Evolutionary conservation across 1,284 basidiomycete genomes (phyloP).

Genomic region (Boletus holoroseus): DNA sequence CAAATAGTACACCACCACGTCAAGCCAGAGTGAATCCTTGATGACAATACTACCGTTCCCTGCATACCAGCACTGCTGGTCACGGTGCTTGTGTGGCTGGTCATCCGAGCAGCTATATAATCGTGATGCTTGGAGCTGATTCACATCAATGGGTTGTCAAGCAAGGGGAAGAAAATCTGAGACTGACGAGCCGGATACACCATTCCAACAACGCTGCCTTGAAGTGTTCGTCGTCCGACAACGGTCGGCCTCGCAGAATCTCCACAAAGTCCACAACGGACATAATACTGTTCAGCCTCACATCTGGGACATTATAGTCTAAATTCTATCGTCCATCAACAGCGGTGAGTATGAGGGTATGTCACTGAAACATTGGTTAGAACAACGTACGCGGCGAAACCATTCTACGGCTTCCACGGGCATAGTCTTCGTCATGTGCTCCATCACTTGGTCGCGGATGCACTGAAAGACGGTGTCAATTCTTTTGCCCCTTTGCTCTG

Average conservation of each 20-base stretch:
- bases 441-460: constrained; percentile 34
- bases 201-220: constrained; percentile 88
- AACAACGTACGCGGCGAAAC: constrained; percentile 46
- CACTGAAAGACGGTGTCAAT: constrained; percentile 22
- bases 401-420: constrained; percentile 56
- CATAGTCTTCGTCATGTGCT: constrained; percentile 45
- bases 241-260: constrained; percentile 71
- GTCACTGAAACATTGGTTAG: background rate
- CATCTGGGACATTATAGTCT: constrained; percentile 90
- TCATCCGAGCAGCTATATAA: constrained; percentile 27
- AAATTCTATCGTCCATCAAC: constrained; percentile 53
- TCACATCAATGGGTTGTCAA: no score
- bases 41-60: constrained; percentile 75
- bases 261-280: constrained; percentile 89
- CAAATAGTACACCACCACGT: constrained; percentile 85
- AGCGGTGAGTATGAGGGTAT: background rate
- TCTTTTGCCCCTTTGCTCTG: constrained; percentile 16
- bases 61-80: constrained; percentile 82
- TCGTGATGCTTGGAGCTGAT: constrained; percentile 72
- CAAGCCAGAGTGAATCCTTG: constrained; percentile 95
- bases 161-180: background rate
- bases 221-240: constrained; percentile 80
- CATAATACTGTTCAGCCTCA: constrained; percentile 56
- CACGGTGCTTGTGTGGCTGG: constrained; percentile 31
- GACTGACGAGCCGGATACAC: constrained; percentile 86